These are phyloP conservation scores for Phaseolus lunatus DNA, from an alignment of 306 rosid genomes.

Conservation along the genomic window DNA sequence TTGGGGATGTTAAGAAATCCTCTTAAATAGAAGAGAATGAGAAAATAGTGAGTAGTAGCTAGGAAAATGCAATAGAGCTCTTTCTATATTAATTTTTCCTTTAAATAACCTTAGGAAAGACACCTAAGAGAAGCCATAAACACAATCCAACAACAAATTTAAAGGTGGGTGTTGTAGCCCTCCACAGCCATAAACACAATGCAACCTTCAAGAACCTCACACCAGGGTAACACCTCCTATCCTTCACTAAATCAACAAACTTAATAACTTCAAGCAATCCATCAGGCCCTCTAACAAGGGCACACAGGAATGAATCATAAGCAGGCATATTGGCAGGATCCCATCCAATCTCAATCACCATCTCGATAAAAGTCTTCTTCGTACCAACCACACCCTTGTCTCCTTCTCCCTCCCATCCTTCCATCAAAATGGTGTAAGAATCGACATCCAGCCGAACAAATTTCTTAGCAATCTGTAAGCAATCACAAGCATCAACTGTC, in stretches of 20 bases:
- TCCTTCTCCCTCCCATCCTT: slow-evolving; percentile 71
- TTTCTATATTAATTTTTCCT: background rate
- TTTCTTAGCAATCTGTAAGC: slow-evolving; percentile 55
- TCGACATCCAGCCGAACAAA: slow-evolving; percentile 57
- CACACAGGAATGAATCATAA: slow-evolving; percentile 62
- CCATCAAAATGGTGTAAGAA: slow-evolving; percentile 68
- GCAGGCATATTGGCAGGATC: slow-evolving; percentile 67
- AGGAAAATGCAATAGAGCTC: background rate
- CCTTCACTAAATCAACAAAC: slow-evolving; percentile 55
- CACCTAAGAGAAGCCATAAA: slow-evolving; percentile 3
- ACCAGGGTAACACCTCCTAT: slow-evolving; percentile 65
- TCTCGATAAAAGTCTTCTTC: slow-evolving; percentile 61
- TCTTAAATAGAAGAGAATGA: background rate
- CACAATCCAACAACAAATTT: background rate
- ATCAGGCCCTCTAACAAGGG: slow-evolving; percentile 57
- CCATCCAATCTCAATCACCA: slow-evolving; percentile 74
- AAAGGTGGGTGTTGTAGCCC: no score
- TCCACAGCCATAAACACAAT: no score
- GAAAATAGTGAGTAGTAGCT: slow-evolving; percentile 5
- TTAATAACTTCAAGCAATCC: slow-evolving; percentile 57
- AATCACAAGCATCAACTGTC: slow-evolving; percentile 53
- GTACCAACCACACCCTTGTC: slow-evolving; percentile 61
- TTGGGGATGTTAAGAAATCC: background rate
- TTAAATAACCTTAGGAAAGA: background rate
- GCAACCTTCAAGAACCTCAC: slow-evolving; percentile 66